Conservation (phyloP, 2,329 filamentous ascomycete species). For the Fusarium liriodendri region DNA sequence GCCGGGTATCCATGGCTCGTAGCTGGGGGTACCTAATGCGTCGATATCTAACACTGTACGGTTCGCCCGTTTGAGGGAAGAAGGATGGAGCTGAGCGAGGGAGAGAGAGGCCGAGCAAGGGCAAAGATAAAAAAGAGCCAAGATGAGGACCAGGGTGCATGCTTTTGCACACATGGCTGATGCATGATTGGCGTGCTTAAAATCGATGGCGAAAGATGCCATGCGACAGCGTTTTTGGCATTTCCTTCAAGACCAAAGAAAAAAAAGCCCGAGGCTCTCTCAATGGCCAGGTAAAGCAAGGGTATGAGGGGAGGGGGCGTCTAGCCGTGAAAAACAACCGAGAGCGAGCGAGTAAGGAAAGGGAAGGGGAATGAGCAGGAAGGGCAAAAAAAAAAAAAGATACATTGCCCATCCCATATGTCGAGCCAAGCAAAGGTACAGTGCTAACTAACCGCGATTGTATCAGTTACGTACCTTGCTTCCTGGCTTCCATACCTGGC, state of each 20-base stretch:
- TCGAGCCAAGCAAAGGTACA: constrained; percentile 2
- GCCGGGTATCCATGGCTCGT: constrained; percentile 20
- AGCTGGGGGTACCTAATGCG: neutral
- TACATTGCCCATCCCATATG: constrained; percentile 19
- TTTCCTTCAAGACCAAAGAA: neutral
- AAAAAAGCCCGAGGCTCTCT: constrained; percentile 1
- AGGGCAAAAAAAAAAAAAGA: constrained; percentile 9
- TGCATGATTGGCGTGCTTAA: constrained; percentile 1
- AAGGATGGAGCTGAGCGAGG: neutral
- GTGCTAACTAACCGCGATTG: constrained; percentile 16
- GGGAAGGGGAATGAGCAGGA: neutral
- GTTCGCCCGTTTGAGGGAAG: neutral
- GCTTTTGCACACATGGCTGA: neutral
- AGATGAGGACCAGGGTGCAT: neutral
- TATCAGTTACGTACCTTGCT: constrained; percentile 17
- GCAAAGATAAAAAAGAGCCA: neutral
- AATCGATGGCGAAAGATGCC: neutral
- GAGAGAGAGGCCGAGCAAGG: neutral
- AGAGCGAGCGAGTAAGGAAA: constrained; percentile 3
- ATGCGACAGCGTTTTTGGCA: neutral
- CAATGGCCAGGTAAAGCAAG: constrained; percentile 32
- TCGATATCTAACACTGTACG: constrained; percentile 4
- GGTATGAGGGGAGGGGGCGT: constrained; percentile 18
- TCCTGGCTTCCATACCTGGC: constrained; percentile 29
- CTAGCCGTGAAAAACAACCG: constrained; percentile 15